phyloP scores from a whole-genome alignment of 495 filamentous ascomycete species.

The Trichoderma asperelloides region DNA sequence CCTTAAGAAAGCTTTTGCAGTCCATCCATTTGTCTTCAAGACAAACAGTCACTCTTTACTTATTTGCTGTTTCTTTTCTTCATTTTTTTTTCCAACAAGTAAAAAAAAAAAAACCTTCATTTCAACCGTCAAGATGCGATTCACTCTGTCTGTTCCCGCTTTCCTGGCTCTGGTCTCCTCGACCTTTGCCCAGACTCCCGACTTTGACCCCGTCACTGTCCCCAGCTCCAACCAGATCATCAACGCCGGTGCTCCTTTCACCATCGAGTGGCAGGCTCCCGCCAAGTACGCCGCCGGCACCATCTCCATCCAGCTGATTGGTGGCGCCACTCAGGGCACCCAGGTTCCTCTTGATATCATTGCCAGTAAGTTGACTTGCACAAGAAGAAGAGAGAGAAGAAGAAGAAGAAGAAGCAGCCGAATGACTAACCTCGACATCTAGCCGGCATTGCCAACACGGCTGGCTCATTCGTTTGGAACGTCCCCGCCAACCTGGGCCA shows the following conservation, averaged over 20 bases:
- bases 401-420: neutral
- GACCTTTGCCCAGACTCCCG: slow-evolving; percentile 32
- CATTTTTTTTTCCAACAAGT: neutral
- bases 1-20: neutral
- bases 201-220: slow-evolving; percentile 31
- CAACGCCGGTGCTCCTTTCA: slow-evolving; percentile 30
- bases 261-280: slow-evolving; percentile 22
- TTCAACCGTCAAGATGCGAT: slow-evolving; percentile 33
- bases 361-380: slow-evolving; percentile 26
- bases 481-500: slow-evolving; percentile 29
- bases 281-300: slow-evolving; percentile 21
- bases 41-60: slow-evolving; percentile 1
- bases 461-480: slow-evolving; percentile 27
- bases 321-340: slow-evolving; percentile 19
- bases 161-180: slow-evolving; percentile 34
- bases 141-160: slow-evolving; percentile 26
- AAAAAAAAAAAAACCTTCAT: neutral
- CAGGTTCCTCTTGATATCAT: slow-evolving; percentile 24
- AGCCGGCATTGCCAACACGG: slow-evolving; percentile 24
- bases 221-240: slow-evolving; percentile 27
- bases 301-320: slow-evolving; percentile 33
- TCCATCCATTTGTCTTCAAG: neutral
- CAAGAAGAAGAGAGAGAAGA: neutral
- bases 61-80: neutral
- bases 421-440: slow-evolving; percentile 12